These are phyloP conservation scores for Annulohypoxylon bovei DNA, from an alignment of 495 filamentous ascomycete species.

Conservation along the genomic window DNA sequence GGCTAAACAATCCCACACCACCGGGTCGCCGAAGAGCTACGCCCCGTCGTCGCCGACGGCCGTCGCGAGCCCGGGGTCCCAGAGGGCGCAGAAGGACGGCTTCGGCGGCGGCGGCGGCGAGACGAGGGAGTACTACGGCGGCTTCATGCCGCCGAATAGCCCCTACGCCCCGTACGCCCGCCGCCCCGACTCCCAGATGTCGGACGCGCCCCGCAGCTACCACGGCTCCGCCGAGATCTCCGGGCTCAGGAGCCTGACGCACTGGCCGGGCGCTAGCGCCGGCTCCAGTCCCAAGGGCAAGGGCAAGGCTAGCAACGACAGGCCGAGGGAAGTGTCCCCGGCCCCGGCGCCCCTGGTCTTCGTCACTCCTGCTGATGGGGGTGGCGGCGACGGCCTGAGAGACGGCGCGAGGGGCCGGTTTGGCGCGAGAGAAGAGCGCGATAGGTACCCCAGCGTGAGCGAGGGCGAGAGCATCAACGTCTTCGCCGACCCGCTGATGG, in stretches of 20 bases:
- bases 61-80: slow-evolving; percentile 16
- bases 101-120: background rate
- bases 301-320: background rate
- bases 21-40: slow-evolving; percentile 9
- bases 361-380: background rate
- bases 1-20: slow-evolving; percentile 29
- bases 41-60: slow-evolving; percentile 33
- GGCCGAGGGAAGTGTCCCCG: background rate
- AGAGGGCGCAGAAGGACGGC: background rate
- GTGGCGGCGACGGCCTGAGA: background rate
- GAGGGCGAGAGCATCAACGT: slow-evolving; percentile 72
- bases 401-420: background rate
- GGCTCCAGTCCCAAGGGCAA: background rate
- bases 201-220: slow-evolving; percentile 36
- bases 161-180: slow-evolving; percentile 36
- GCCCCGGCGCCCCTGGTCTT: background rate
- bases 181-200: slow-evolving; percentile 38
- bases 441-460: slow-evolving; percentile 2
- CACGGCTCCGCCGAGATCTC: slow-evolving; percentile 43
- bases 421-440: background rate
- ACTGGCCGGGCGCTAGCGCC: slow-evolving; percentile 1
- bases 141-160: slow-evolving; percentile 43
- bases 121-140: background rate
- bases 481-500: slow-evolving; percentile 68
- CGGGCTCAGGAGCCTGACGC: slow-evolving; percentile 42